phyloP scores from a whole-genome alignment of 331 rosid genomes.

The Acacia concinna region DNA sequence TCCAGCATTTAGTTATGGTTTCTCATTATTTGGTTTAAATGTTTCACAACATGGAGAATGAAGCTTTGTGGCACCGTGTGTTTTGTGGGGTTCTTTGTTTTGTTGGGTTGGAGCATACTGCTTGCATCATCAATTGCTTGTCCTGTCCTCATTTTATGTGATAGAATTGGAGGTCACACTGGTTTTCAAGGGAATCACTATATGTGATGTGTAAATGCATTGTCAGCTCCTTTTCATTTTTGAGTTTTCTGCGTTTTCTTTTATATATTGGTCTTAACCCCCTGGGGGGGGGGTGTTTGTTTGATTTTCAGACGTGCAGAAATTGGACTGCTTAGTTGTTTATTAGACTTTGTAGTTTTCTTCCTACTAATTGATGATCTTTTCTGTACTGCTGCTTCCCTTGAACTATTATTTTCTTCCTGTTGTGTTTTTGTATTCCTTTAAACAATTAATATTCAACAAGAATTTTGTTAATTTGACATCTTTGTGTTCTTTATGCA shows the following conservation, averaged over 20 bases:
- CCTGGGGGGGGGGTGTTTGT: background rate
- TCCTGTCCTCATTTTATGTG: background rate
- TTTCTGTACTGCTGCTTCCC: background rate
- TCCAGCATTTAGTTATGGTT: background rate
- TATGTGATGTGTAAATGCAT: background rate
- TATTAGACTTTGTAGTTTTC: background rate
- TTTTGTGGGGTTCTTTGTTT: background rate
- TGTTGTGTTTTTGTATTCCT: background rate
- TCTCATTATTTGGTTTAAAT: background rate
- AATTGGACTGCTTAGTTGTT: background rate
- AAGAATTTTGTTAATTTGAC: conserved; percentile 35
- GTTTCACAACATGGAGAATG: background rate
- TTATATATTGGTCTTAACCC: background rate
- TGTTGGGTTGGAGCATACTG: background rate
- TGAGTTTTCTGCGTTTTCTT: background rate
- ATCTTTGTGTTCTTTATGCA: conserved; percentile 51
- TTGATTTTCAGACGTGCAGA: background rate
- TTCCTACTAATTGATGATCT: background rate
- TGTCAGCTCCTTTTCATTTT: background rate
- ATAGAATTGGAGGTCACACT: background rate
- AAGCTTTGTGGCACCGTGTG: background rate
- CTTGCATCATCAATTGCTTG: background rate
- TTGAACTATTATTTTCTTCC: background rate
- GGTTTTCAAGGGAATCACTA: background rate
- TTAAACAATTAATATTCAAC: background rate